phyloP scores from a whole-genome alignment of 371 early-diverging fungal genomes.

The Smittium mucronatum region DNA sequence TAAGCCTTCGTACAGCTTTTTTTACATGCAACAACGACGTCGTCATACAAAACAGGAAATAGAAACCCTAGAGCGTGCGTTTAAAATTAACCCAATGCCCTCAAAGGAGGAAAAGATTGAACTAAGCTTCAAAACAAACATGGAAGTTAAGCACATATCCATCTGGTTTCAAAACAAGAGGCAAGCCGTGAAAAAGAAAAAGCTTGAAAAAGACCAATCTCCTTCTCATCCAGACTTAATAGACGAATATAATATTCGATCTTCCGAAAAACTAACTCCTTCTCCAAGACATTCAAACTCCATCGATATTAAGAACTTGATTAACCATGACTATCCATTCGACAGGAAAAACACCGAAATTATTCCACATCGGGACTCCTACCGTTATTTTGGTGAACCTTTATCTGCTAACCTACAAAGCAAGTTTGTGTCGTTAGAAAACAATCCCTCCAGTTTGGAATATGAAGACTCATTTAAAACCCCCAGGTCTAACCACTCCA shows the following conservation, averaged over 20 bases:
- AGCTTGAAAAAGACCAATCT: background rate
- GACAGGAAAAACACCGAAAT: background rate
- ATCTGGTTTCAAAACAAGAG: conserved; percentile 12
- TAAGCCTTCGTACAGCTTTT: background rate
- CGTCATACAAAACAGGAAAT: conserved; percentile 6
- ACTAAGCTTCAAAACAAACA: background rate
- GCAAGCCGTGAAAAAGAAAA: conserved; percentile 3
- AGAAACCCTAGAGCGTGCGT: background rate
- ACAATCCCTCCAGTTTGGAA: background rate
- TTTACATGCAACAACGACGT: conserved; percentile 9
- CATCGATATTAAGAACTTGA: background rate
- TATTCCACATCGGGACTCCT: background rate
- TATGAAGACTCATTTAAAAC: background rate
- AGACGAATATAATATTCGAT: background rate
- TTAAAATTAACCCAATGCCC: conserved; percentile 10
- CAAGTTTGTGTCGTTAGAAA: background rate
- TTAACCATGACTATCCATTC: background rate
- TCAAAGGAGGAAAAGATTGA: conserved; percentile 1
- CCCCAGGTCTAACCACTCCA: background rate
- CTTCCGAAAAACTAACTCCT: background rate
- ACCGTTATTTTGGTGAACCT: background rate
- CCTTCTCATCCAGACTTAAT: background rate
- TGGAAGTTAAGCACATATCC: conserved; percentile 1
- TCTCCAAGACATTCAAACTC: background rate
- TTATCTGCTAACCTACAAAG: background rate